phyloP scores from a whole-genome alignment of 2,329 filamentous ascomycete genomes.

The Penicillium sp. region DNA sequence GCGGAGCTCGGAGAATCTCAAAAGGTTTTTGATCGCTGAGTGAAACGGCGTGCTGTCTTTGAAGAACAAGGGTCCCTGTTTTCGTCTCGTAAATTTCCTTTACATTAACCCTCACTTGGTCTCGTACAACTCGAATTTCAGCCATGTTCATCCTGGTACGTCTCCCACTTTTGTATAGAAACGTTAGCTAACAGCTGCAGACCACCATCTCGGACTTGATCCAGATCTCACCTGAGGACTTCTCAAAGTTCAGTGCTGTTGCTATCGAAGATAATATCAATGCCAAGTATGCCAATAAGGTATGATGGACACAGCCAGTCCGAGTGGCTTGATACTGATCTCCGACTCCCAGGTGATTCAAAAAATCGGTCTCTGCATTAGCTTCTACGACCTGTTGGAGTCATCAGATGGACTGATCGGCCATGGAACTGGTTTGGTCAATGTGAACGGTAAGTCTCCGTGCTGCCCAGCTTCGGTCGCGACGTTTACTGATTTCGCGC shows the following conservation, averaged over 20 bases:
- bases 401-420: slow-evolving; percentile 92
- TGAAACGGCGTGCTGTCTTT: not conserved
- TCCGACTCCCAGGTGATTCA: slow-evolving; percentile 71
- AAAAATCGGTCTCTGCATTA: slow-evolving; percentile 90
- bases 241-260: slow-evolving; percentile 74
- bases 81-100: too few species aligned
- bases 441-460: slow-evolving; percentile 73
- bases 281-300: slow-evolving; percentile 92
- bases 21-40: slow-evolving; percentile 5
- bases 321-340: slow-evolving; percentile 2
- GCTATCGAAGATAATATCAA: slow-evolving; percentile 98
- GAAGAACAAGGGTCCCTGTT: not conserved
- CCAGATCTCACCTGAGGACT: slow-evolving; percentile 86
- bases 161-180: slow-evolving; percentile 21
- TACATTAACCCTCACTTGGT: too few species aligned
- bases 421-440: slow-evolving; percentile 86
- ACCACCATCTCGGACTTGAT: slow-evolving; percentile 94
- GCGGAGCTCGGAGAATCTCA: slow-evolving; percentile 3
- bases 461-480: not conserved
- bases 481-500: slow-evolving; percentile 3
- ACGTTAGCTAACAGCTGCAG: slow-evolving; percentile 50
- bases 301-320: slow-evolving; percentile 33
- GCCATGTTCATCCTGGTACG: slow-evolving; percentile 56
- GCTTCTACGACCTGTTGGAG: slow-evolving; percentile 86
- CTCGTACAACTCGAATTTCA: not conserved